phyloP scores from a whole-genome alignment of 2,329 filamentous ascomycete genomes.

The Mariannaea elegans region DNA sequence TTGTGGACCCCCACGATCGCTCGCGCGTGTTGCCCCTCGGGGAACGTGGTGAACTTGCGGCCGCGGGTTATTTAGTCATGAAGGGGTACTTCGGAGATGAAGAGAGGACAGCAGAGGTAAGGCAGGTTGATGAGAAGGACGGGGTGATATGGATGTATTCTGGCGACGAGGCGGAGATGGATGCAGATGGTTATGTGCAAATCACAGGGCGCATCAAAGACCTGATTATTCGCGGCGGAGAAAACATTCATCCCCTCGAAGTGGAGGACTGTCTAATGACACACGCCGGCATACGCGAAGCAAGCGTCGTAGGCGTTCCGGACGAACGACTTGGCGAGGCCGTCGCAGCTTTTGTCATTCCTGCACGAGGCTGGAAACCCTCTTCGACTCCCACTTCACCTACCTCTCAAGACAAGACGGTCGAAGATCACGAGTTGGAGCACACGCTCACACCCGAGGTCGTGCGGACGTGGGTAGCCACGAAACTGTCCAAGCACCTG shows the following conservation, averaged over 20 bases:
- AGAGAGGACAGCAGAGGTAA: conserved; percentile 72
- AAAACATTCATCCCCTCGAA: conserved; percentile 95
- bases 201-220: conserved; percentile 96
- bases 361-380: conserved; percentile 43
- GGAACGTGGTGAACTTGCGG: conserved; percentile 80
- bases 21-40: conserved; percentile 67
- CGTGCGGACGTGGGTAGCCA: conserved; percentile 76
- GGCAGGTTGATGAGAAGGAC: conserved; percentile 55
- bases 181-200: conserved; percentile 80
- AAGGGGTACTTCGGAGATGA: conserved; percentile 87
- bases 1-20: conserved; percentile 75
- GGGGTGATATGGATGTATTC: conserved; percentile 85
- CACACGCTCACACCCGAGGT: conserved; percentile 61
- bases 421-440: conserved; percentile 39
- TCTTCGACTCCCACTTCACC: not conserved
- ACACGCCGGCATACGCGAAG: conserved; percentile 76
- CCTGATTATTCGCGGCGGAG: conserved; percentile 91
- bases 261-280: conserved; percentile 87
- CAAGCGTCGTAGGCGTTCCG: conserved; percentile 83
- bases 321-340: conserved; percentile 87
- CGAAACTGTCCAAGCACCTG: conserved; percentile 75
- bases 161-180: conserved; percentile 91
- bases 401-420: conserved; percentile 20
- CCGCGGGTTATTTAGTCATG: conserved; percentile 89
- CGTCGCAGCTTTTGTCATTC: conserved; percentile 84